Evolutionary conservation across 257 asterid genomes (phyloP), one percentile per base, ranked within the genome.

Genomic region (Haberlea rhodopensis): DNA sequence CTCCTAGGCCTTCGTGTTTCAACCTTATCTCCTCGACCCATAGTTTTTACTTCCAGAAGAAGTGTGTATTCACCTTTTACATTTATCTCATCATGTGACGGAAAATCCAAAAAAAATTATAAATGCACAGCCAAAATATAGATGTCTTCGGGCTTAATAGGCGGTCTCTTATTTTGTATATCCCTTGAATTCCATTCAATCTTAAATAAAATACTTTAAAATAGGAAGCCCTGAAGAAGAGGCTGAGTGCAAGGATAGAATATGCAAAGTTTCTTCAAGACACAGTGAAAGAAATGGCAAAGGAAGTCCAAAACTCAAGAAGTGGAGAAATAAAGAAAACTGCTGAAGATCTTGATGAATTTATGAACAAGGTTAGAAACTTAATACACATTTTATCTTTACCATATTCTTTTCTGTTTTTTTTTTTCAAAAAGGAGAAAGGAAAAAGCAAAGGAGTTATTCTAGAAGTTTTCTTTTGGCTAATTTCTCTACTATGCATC

Each of bases 181-280:
- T 61, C 40, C 56, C 37, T 23, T 54, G 32, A 29, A 49, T 71
- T 64, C 25, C 54, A 58, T 46, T 46, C 55, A 58, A 60, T 63
- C 57, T 67, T 54, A 22, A 56, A 67, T 46, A 23, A 67, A 70
- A 31, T 63, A 63, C 65, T 70, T 32, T 55, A 27, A 61, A 71
- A 10, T 68, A 92, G 97, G 99, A 94, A 76, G 95, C 95, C 63
- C 66, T 90, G 67, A 81, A 81, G 70, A 90, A 83, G 85, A 87
- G 76, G 79, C 83, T 94, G 43, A 90, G 73, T 62, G 99, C 95
- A 8, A 87, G 95, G 79, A 90, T 90, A 76, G 94, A 84, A 76
- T 94, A 94, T 84, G 99, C 99, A 0, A 87, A 86, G 79, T 94
- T 94, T 82, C 96, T 94, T 75, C 99, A 94, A 76, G 99, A 87